Percentiles rank a stretch among this genome's conserved stretches.
Conservation (phyloP, 345 rosid species). For the Stellera chamaejasme region DNA sequence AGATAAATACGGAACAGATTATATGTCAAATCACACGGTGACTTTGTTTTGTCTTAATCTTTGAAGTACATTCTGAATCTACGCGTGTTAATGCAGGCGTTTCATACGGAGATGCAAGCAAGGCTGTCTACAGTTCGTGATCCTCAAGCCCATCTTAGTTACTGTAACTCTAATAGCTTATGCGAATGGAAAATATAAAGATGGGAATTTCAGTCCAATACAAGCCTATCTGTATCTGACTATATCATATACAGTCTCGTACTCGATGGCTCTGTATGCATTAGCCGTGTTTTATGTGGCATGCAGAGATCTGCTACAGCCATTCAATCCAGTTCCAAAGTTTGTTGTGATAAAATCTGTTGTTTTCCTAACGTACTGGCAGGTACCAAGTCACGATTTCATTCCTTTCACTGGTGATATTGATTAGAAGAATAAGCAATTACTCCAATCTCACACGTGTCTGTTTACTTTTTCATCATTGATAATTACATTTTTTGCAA, state of each 20-base stretch:
- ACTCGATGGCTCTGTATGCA: conserved; percentile 75
- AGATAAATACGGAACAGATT: too few species aligned
- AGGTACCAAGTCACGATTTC: conserved; percentile 28
- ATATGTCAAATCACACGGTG: too few species aligned
- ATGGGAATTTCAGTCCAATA: conserved; percentile 79
- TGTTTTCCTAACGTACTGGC: conserved; percentile 91
- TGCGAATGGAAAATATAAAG: conserved; percentile 82
- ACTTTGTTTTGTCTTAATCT: too few species aligned
- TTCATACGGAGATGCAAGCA: conserved; percentile 91
- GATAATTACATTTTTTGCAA: too few species aligned
- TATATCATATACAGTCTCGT: conserved; percentile 72
- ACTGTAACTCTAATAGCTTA: conserved; percentile 72
- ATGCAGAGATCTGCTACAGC: conserved; percentile 88
- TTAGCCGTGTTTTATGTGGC: conserved; percentile 79
- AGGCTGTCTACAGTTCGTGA: conserved; percentile 90
- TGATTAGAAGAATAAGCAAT: not conserved
- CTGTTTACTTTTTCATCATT: not conserved
- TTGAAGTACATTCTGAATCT: not conserved
- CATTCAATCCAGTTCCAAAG: conserved; percentile 92
- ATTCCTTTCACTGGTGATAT: not conserved
- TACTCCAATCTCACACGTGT: not conserved
- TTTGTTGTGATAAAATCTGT: conserved; percentile 84
- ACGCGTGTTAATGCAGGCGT: conserved; percentile 36
- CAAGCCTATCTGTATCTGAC: conserved; percentile 83
- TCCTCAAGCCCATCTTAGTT: conserved; percentile 77